Base-by-base conservation (phyloP, 495 filamentous ascomycete genomes). In the Annulohypoxylon maeteangense region DNA sequence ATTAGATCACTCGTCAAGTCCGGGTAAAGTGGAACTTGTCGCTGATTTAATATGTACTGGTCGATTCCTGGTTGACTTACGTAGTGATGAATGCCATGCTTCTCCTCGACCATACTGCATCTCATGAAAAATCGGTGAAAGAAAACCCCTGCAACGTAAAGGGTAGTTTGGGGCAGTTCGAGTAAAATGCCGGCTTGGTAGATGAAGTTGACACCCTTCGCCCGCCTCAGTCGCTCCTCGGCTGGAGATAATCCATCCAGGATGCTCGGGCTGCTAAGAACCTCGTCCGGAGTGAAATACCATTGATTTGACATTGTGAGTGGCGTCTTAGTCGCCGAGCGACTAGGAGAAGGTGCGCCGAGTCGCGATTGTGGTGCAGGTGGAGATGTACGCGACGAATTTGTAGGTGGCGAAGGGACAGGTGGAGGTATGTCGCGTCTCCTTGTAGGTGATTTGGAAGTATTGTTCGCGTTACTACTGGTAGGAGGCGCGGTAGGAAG, bases 51-150 rank as follows among this genome's bases (percentile, higher is more conserved):
- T 18, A 27, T 38, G 22, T 10, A 25, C 18, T 31, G 25, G 6
- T 42, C 27, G 36, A 53, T 44, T 12, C 32, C 16, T 40, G 42
- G 18, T 44, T 12, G 20, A 82, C 87, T 77, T 82, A 94, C 90
- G 74, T 96, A 97, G 56, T 96, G 92, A 74, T 98, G 94, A 61
- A 93, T 87, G 54, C 91, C 86, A 74, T 87, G 82, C 78, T 89
- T 84, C 81, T 90, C 78, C 68, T 87, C 83, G 40, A 92, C 87
- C 87, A 96, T 90, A 63, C 87, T 90, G 66, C 88, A 86, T 58
- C 95, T 90, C 92, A 98, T 97, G 72, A 92, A 94, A 79, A 97
- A 98, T 7, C 95, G 89, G 75, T 99, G 94, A 75, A 99, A 90
- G 80, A 95, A 97, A 14, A 97, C 90, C 23, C 91, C 90, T n/a